phyloP scores from a whole-genome alignment of 2,329 filamentous ascomycete species.

The Acrocalymma vagum region DNA sequence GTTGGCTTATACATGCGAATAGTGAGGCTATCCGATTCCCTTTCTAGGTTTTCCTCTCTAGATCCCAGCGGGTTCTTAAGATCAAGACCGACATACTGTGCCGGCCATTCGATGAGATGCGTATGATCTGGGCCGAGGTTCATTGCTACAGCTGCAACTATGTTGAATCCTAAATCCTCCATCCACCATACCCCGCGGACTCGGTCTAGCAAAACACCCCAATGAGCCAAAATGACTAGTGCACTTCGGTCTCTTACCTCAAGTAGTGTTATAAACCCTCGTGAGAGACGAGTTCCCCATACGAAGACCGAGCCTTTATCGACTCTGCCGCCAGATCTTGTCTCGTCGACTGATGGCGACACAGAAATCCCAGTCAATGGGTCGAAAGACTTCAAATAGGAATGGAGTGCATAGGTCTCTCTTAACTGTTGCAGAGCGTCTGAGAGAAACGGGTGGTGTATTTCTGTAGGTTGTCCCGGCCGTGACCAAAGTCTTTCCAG shows the following conservation, averaged over 20 bases:
- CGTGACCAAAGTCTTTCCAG: constrained; percentile 37
- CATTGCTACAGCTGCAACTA: constrained; percentile 43
- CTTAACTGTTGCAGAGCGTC: constrained; percentile 36
- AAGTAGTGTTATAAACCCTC: constrained; percentile 38
- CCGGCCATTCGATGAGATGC: constrained; percentile 42
- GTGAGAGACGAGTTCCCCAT: constrained; percentile 37
- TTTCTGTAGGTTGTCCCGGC: constrained; percentile 13
- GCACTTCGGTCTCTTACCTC: constrained; percentile 40
- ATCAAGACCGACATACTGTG: constrained; percentile 35
- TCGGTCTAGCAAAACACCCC: constrained; percentile 44
- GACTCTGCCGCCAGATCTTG: constrained; percentile 32
- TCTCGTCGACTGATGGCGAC: constrained; percentile 38
- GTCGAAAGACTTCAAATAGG: constrained; percentile 34
- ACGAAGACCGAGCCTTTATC: constrained; percentile 44
- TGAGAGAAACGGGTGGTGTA: constrained; percentile 25
- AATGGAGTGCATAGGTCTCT: constrained; percentile 39
- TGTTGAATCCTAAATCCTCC: constrained; percentile 40
- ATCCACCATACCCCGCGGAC: constrained; percentile 47
- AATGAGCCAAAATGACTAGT: constrained; percentile 49
- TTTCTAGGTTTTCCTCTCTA: constrained; percentile 26
- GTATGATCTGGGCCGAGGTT: constrained; percentile 39
- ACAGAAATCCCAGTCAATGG: constrained; percentile 34
- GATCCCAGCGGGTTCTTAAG: constrained; percentile 29
- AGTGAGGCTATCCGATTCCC: constrained; percentile 27
- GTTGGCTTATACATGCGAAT: no score